These are phyloP conservation scores for Termitomyces sp. DNA, from an alignment of 768 basidiomycete species.

Conservation along the genomic window DNA sequence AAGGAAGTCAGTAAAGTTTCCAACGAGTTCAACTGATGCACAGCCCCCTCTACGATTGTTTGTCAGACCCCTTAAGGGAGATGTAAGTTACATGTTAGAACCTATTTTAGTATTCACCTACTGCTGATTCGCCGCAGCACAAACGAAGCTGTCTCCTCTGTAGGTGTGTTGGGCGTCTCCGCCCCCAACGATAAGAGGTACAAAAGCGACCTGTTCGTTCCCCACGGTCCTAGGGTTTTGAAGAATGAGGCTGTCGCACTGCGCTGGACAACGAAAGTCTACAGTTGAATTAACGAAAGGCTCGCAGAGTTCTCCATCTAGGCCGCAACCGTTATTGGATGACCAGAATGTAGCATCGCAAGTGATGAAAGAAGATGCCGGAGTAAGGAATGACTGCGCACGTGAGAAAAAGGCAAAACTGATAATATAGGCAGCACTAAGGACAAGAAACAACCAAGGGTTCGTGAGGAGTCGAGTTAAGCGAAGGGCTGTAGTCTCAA, in stretches of 20 bases:
- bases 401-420: conserved; percentile 68
- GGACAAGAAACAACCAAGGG: conserved; percentile 47
- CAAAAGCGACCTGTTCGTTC: conserved; percentile 52
- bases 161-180: conserved; percentile 70
- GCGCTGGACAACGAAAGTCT: conserved; percentile 79
- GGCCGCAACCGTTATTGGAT: conserved; percentile 64
- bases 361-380: conserved; percentile 53
- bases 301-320: conserved; percentile 58
- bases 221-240: conserved; percentile 76
- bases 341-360: conserved; percentile 73
- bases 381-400: conserved; percentile 67
- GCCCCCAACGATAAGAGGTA: conserved; percentile 81
- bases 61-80: conserved; percentile 49
- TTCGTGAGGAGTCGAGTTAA: conserved; percentile 46
- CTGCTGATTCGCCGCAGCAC: conserved; percentile 79
- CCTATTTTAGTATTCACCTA: conserved; percentile 29
- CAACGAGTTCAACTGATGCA: conserved; percentile 59
- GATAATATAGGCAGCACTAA: conserved; percentile 61
- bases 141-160: conserved; percentile 80
- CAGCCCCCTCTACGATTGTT: conserved; percentile 71
- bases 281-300: conserved; percentile 59
- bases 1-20: conserved; percentile 66
- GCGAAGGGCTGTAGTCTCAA: conserved; percentile 51
- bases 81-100: conserved; percentile 8
- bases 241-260: conserved; percentile 55